phyloP scores from a whole-genome alignment of 768 basidiomycete genomes.

The Cystobasidium ongulense region DNA sequence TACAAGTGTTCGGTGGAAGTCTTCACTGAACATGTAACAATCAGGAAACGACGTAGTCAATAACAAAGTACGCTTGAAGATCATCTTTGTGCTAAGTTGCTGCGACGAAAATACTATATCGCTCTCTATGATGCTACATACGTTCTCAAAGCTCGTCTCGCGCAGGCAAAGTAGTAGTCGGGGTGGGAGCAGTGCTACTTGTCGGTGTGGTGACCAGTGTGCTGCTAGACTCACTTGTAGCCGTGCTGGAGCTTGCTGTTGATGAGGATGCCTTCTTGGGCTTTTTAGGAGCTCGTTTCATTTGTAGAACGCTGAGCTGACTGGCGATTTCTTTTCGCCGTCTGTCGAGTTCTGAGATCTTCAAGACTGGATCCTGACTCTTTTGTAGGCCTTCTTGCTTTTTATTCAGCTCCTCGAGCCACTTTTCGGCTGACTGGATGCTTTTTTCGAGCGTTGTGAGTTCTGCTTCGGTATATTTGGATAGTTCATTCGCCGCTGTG shows the following conservation, averaged over 20 bases:
- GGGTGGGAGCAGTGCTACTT: not conserved
- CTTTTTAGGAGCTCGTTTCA: constrained; percentile 32
- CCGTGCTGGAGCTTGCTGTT: not conserved
- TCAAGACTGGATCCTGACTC: constrained; percentile 77
- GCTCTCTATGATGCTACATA: not conserved
- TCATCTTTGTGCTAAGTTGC: not conserved
- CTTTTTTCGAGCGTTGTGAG: constrained; percentile 67
- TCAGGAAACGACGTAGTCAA: no score
- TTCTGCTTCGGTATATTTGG: constrained; percentile 81
- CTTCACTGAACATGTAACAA: no score
- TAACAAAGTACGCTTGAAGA: no score
- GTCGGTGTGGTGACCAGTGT: constrained; percentile 1
- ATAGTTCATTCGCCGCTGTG: constrained; percentile 54
- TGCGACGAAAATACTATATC: not conserved
- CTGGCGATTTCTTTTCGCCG: constrained; percentile 49
- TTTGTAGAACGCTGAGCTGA: constrained; percentile 32
- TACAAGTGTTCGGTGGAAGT: no score
- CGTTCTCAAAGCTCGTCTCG: constrained; percentile 19
- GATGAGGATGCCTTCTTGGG: constrained; percentile 17
- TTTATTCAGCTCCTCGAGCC: constrained; percentile 74
- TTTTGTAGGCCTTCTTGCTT: constrained; percentile 66
- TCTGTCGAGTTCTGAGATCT: constrained; percentile 74
- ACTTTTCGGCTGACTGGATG: constrained; percentile 68
- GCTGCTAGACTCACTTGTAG: not conserved
- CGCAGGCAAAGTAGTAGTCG: not conserved